Evolutionary conservation across 2,329 filamentous ascomycete genomes (phyloP), one percentile per base, ranked within the genome.

Genomic region (Lasiodiplodia citricola): DNA sequence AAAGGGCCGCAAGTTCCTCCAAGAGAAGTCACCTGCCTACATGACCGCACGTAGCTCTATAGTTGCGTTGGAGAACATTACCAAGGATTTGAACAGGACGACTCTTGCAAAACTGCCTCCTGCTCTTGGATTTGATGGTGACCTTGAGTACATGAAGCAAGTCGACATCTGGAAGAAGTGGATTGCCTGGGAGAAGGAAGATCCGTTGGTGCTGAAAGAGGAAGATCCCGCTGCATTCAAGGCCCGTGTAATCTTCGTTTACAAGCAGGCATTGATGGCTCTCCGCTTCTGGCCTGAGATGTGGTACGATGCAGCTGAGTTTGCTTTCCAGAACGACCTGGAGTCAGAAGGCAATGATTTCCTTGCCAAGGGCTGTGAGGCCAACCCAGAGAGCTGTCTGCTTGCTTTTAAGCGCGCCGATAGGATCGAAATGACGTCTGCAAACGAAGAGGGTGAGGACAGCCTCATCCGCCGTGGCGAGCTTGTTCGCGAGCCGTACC

Each of bases 21-120:
- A 97, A 77, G 96, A 99, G 76, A 91, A 92, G 70, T 97, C 95
- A 0, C 92, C 95, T 1, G 88, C 91, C 2, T 99, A 98, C 79
- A 97, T 99, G 94, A 96, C 94, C 18, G 96, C 96, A 65, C 91
- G 96, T 78, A 94, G 92, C 72, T 94, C 94, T 52, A 93, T 93
- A 76, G 95, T 92, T 52, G 92, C 94, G 47, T 83, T 98, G n/a
- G 93, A 97, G 68, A 96, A 97, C 75, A 90, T 97, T 67, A 94
- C 92, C 1, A 88, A 90, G 50, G 90, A 90, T 10, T 82, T 99
- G 52, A 87, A 88, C 71, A 90, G 94, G 55, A 92, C 89, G 2
- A 94, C 92, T 4, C 82, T 97, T 0, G 93, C 96, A 3, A 87
- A 88, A 11, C 83, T 99, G 2, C 93, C 95, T 2, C 95, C 96